Base-by-base conservation (phyloP, 2,329 filamentous ascomycete species). In the Sordariomycetes sp. region DNA sequence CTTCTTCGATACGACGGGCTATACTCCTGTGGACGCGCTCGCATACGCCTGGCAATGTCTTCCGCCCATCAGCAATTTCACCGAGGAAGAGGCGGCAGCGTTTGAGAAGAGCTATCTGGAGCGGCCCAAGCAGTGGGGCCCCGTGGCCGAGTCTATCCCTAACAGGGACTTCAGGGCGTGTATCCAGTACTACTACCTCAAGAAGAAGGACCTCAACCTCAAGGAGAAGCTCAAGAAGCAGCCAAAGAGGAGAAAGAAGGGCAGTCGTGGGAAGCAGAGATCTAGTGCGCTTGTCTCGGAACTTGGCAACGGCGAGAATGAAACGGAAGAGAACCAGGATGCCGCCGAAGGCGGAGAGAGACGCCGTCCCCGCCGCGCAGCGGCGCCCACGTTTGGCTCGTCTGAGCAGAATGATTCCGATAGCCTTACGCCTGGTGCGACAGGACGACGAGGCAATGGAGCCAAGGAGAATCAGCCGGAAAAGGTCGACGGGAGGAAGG, bases 111-210 rank as follows among this genome's bases (percentile, higher is more conserved):
- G 82, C 12, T 92, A 90, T 64, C 76, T 88, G 55, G 85, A 89
- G 60, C 81, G 80, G 59, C 86, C 87, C 0, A 94, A 94, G 75
- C 87, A 90, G 65, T 94, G 87, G 87, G 86, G 87, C 58, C 84
- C 82, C 63, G 84, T 94, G 59, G 86, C 88, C 5, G 82, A 86
- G 59, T 76, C 77, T 25, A 72, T 92, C 6, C 78, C 80, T 0
- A 76, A 79, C 34, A 82, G 88, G 25, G 84, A 87, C 64, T 90
- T 89, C 69, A 85, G 86, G 62, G 81, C 87, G 53, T 90, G 86
- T 68, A 94, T 94, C 63, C 86, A 90, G 66, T 90, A 91, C 68
- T 94, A 94, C 70, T 94, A 94, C 68, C 77, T 88, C 61, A 88
- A 86, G 66, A 94, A 84, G 71, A 86, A 86, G 71, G 78, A 84